These are phyloP conservation scores for Lachnellula hyalina DNA, from an alignment of 2,329 filamentous ascomycete genomes.

Conservation along the genomic window DNA sequence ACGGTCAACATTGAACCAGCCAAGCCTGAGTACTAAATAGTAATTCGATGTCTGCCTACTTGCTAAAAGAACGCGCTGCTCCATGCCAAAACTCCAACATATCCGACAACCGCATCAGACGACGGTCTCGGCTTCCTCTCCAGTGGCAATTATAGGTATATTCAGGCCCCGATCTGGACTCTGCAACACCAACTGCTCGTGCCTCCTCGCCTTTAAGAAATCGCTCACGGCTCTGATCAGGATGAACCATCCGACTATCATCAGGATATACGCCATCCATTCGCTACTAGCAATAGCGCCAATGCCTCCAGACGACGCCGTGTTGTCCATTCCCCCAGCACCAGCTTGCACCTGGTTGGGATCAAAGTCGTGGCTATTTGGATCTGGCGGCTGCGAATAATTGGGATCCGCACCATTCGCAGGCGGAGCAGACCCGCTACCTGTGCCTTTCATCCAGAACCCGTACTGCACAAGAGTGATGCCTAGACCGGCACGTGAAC, in stretches of 20 bases:
- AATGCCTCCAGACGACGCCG: conserved; percentile 38
- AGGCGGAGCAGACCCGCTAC: conserved; percentile 37
- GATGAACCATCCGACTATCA: conserved; percentile 98
- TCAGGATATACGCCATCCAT: conserved; percentile 86
- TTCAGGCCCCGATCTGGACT: conserved; percentile 84
- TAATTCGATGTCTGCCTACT: not conserved
- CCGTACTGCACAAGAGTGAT: conserved; percentile 95
- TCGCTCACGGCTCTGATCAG: conserved; percentile 90
- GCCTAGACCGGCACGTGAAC: conserved; percentile 86
- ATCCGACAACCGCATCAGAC: conserved; percentile 45
- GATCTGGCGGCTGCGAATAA: conserved; percentile 71
- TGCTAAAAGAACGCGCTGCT: not conserved
- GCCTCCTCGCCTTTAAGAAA: conserved; percentile 78
- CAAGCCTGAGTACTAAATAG: not conserved
- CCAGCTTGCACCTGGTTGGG: conserved; percentile 56
- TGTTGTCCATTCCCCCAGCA: conserved; percentile 32
- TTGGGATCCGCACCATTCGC: conserved; percentile 42
- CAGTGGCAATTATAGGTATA: conserved; percentile 80
- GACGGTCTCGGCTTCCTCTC: conserved; percentile 71
- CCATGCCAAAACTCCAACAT: not conserved
- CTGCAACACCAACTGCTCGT: conserved; percentile 89
- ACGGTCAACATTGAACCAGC: not conserved
- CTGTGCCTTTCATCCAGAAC: conserved; percentile 80
- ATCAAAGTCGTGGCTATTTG: conserved; percentile 86
- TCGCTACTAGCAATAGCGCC: conserved; percentile 67